Conservation (phyloP, 2,329 filamentous ascomycete genomes). For the Paracamarosporium sp. region DNA sequence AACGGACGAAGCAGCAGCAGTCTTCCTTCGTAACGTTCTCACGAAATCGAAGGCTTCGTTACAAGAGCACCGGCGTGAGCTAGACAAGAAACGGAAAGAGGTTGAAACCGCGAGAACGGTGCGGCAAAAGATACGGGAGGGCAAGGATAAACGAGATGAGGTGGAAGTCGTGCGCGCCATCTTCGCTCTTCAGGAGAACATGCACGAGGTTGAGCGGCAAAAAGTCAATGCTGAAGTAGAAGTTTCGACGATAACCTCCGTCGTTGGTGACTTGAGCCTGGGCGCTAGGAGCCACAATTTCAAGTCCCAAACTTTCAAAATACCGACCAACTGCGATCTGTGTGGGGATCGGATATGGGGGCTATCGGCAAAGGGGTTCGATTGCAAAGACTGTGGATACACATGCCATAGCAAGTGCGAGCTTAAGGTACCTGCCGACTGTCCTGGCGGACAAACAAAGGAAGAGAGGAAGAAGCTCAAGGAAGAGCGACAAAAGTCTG, state of each 20-base stretch:
- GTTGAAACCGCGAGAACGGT: conserved; percentile 78
- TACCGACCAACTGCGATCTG: conserved; percentile 96
- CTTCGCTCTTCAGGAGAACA: conserved; percentile 81
- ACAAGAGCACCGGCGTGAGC: conserved; percentile 79
- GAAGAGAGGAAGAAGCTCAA: conserved; percentile 97
- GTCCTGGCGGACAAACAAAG: conserved; percentile 90
- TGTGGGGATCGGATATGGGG: conserved; percentile 98
- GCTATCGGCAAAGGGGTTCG: conserved; percentile 92
- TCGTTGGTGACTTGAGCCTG: conserved; percentile 89
- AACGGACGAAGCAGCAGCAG: conserved; percentile 83
- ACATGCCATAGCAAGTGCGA: conserved; percentile 99
- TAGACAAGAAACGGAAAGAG: conserved; percentile 85
- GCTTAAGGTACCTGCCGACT: conserved; percentile 97
- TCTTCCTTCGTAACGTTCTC: conserved; percentile 90
- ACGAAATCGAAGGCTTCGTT: conserved; percentile 88
- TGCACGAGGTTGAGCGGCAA: conserved; percentile 84
- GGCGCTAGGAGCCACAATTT: conserved; percentile 97
- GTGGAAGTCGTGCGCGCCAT: conserved; percentile 83
- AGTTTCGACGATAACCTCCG: conserved; percentile 87
- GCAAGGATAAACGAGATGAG: conserved; percentile 87
- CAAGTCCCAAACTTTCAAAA: conserved; percentile 98
- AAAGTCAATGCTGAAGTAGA: conserved; percentile 91
- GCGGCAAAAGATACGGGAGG: conserved; percentile 79
- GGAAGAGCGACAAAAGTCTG: conserved; percentile 79
- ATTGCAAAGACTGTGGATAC: conserved; percentile 95